A percentile compares a stretch with the other conserved stretches of the same genome.
These are phyloP conservation scores for Pseudogymnoascus sp. DNA, from an alignment of 2,329 filamentous ascomycete genomes.

Conservation along the genomic window DNA sequence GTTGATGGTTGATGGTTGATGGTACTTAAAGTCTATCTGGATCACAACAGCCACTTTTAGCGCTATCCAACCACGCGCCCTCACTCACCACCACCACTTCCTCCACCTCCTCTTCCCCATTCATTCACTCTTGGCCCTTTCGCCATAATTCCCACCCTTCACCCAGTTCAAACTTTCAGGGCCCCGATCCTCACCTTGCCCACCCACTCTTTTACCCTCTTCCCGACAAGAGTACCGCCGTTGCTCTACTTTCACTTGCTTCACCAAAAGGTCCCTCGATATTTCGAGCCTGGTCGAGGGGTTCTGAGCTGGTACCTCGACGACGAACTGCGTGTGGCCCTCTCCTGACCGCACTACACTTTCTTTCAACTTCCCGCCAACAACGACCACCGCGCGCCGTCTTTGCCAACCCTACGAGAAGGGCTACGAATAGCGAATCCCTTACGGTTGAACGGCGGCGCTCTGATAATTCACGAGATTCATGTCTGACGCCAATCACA, in stretches of 20 bases:
- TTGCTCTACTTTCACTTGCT: not conserved
- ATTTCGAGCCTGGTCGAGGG: conserved; percentile 2
- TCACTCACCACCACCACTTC: not conserved
- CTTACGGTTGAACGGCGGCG: not conserved
- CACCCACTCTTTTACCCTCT: not conserved
- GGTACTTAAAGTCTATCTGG: conserved; percentile 6
- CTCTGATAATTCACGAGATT: conserved; percentile 5
- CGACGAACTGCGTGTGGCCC: conserved; percentile 4
- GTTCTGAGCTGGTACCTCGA: conserved; percentile 4
- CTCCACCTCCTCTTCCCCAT: not conserved
- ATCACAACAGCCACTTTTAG: conserved; percentile 3
- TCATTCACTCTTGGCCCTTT: not conserved
- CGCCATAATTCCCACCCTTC: not conserved
- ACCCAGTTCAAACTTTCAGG: not conserved
- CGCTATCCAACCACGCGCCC: not conserved
- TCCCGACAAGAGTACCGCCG: not conserved
- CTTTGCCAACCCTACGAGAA: conserved; percentile 3
- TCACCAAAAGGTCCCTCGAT: not conserved
- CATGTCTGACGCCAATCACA: conserved; percentile 7
- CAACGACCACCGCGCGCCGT: not conserved
- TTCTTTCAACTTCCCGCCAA: not conserved
- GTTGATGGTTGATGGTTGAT: no score
- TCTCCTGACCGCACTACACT: not conserved
- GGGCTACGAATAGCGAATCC: not conserved
- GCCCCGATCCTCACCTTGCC: not conserved